Percentiles rank a stretch among this genome's conserved stretches.
These are phyloP conservation scores for Corinectria fuckeliana DNA, from an alignment of 2,329 filamentous ascomycete genomes.

Conservation along the genomic window DNA sequence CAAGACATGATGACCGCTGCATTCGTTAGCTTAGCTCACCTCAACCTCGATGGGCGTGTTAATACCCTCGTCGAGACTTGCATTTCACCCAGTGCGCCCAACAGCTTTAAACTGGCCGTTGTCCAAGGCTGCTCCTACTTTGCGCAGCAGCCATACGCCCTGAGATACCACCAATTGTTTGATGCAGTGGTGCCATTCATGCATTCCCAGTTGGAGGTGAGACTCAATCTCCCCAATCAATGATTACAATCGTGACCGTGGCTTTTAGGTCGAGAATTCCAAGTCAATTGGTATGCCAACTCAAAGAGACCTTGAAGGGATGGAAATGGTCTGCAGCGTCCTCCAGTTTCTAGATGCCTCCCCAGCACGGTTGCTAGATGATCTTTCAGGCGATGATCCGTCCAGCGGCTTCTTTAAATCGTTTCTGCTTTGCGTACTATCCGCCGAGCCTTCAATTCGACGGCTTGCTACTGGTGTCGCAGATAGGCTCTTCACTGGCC, in stretches of 20 bases:
- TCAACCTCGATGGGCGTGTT: conserved; percentile 65
- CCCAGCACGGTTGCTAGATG: conserved; percentile 44
- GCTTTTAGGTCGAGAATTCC: conserved; percentile 23
- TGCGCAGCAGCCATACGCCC: conserved; percentile 57
- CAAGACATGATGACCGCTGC: conserved; percentile 70
- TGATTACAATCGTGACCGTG: conserved; percentile 4
- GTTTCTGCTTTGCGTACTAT: conserved; percentile 61
- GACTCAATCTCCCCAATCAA: conserved; percentile 13
- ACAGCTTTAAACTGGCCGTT: conserved; percentile 66
- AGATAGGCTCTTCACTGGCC: conserved; percentile 51
- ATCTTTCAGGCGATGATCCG: conserved; percentile 35
- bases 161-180: conserved; percentile 62
- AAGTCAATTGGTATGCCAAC: conserved; percentile 17
- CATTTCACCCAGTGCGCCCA: conserved; percentile 61
- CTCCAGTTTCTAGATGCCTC: conserved; percentile 64
- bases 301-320: conserved; percentile 19
- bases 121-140: conserved; percentile 70
- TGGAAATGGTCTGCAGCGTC: conserved; percentile 48
- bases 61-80: conserved; percentile 64
- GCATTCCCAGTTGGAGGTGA: conserved; percentile 62
- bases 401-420: conserved; percentile 52
- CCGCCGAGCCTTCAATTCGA: conserved; percentile 57
- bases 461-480: conserved; percentile 56
- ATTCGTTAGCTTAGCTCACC: conserved; percentile 68
- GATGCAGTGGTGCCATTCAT: conserved; percentile 62